phyloP scores from a whole-genome alignment of 805 yeast species.

The Metschnikowia hibisci region DNA sequence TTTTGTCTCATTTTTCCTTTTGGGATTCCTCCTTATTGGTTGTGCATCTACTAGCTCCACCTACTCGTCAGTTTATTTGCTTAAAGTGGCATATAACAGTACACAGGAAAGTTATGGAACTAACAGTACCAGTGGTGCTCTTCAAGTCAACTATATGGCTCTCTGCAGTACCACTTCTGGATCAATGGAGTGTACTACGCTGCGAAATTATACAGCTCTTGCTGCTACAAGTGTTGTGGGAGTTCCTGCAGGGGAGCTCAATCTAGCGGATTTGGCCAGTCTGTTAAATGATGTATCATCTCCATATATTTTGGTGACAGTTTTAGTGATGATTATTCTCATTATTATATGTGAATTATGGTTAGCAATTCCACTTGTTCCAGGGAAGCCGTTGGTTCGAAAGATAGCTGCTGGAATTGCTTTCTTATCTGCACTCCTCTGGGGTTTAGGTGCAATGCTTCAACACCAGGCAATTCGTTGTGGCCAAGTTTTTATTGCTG shows the following conservation, averaged over 20 bases:
- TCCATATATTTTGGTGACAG: conserved; percentile 51
- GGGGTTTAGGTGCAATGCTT: conserved; percentile 68
- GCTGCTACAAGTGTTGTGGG: conserved; percentile 30
- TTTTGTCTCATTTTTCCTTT: conserved; percentile 46
- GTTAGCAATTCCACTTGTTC: conserved; percentile 46
- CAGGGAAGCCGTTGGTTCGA: conserved; percentile 35
- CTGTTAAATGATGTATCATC: conserved; percentile 46
- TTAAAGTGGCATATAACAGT: conserved; percentile 46
- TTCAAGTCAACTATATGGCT: conserved; percentile 54
- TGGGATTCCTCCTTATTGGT: conserved; percentile 55
- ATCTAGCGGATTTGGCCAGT: conserved; percentile 46
- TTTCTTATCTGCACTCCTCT: conserved; percentile 30
- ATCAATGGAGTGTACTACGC: conserved; percentile 34
- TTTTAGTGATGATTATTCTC: conserved; percentile 41
- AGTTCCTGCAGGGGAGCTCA: conserved; percentile 28
- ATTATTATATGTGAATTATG: conserved; percentile 43
- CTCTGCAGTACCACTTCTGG: conserved; percentile 45
- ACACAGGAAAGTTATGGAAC: conserved; percentile 12
- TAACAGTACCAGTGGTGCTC: conserved; percentile 15
- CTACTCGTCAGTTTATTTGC: conserved; percentile 48
- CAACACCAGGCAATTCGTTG: conserved; percentile 53
- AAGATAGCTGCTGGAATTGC: conserved; percentile 29
- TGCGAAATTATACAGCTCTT: conserved; percentile 23
- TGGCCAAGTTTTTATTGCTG: conserved; percentile 39
- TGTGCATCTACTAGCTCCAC: conserved; percentile 40